Evolutionary conservation across 306 rosid species (phyloP), one percentile per base, ranked within the genome.

Genomic region (Malus asiatica): DNA sequence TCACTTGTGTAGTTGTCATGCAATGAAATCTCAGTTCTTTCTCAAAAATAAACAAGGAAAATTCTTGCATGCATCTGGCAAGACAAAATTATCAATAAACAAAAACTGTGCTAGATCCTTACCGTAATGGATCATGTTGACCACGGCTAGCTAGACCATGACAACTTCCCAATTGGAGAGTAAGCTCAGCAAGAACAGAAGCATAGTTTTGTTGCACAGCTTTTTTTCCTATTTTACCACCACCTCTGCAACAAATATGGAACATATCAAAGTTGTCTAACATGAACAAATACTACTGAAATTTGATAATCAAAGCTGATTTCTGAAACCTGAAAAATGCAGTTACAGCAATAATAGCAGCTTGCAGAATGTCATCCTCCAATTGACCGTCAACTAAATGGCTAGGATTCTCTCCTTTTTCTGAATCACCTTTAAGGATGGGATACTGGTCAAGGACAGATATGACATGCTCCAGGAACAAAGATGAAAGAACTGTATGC

Each of bases 181-280:
- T 92, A 74, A 95, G 96, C 83, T 95, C 97, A 72, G 96, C 93
- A 68, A 95, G 95, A 82, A 95, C 97, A 72, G 90, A 90, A 82
- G 98, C 93, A 84, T 95, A 95, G 77, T 86, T 90, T 78, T 86
- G 94, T 79, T 95, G 93, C 74, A 92, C 97, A 59, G 97, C 91
- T 83, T 84, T 89, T 87, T 95, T 95, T 73, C 98, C 98, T 68
- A 95, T 86, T 85, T 88, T 95, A 22, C 98, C 98, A 52, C 98
- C 97, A 74, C 98, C 97, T 83, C 98, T 95, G 87, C 89, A 87
- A 85, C 72, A 81, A 83, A 59, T 60, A 53, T 4, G 65, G 52
- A 59, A 44, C 73, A 71, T 53, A 62, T 53, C 23, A 65, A 86
- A 73, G 74, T 61, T 68, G 35, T 58, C 62, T 32, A 76, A 76